Percentiles rank a stretch among this genome's conserved stretches.
Conservation (phyloP, 2,329 filamentous ascomycete species). For the Colletotrichum sp. region DNA sequence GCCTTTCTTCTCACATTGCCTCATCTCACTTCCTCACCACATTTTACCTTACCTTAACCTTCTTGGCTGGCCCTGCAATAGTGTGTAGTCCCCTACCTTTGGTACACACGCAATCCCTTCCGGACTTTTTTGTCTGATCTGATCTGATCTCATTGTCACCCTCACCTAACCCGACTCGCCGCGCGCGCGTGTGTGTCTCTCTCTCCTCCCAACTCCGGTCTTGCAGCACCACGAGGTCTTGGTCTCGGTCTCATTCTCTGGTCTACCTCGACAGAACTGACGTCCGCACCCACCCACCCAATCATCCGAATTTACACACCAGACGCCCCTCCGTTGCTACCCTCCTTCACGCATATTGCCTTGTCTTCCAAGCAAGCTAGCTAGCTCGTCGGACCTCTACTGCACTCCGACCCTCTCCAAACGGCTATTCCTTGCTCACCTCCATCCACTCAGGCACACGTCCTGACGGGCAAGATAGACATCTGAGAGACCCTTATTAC, state of each 20-base stretch:
- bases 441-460: background rate
- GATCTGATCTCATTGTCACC: background rate
- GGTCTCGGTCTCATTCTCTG: constrained; percentile 3
- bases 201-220: background rate
- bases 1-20: background rate
- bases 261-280: background rate
- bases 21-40: background rate
- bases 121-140: background rate
- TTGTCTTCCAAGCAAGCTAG: constrained; percentile 6
- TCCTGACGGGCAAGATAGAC: background rate
- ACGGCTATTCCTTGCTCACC: constrained; percentile 14
- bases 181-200: background rate
- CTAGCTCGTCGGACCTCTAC: constrained; percentile 1
- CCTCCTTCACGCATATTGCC: constrained; percentile 7
- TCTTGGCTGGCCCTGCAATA: background rate
- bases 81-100: background rate
- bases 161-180: background rate
- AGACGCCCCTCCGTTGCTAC: constrained; percentile 15
- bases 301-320: constrained; percentile 16
- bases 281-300: constrained; percentile 13
- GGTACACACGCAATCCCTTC: background rate
- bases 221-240: background rate
- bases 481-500: constrained; percentile 1
- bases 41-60: background rate
- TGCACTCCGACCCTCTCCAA: constrained; percentile 7